phyloP scores from a whole-genome alignment of 257 asterid genomes.

The Ligustrum vulgare region DNA sequence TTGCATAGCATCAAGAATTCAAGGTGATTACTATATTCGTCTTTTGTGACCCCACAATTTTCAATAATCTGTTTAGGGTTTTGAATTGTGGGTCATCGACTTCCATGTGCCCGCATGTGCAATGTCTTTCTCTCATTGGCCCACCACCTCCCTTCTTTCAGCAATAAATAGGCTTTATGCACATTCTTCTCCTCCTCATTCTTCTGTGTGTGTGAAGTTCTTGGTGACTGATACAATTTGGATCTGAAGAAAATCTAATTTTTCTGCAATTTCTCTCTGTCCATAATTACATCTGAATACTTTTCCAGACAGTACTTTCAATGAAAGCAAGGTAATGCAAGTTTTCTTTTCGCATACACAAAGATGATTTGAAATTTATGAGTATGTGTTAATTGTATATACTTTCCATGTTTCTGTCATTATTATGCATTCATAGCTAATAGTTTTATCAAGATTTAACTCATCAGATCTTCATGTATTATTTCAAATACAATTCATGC shows the following conservation, averaged over 20 bases:
- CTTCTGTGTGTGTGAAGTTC: constrained; percentile 15
- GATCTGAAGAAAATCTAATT: constrained; percentile 24
- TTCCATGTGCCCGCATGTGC: constrained; percentile 96
- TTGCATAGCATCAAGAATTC: constrained; percentile 34
- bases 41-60: constrained; percentile 13
- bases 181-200: constrained; percentile 40
- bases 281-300: neutral
- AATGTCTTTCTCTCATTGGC: constrained; percentile 62
- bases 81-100: constrained; percentile 57
- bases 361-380: neutral
- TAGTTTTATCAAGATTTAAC: neutral
- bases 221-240: constrained; percentile 18
- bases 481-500: neutral
- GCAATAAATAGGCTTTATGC: constrained; percentile 62
- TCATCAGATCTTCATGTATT: neutral
- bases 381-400: neutral
- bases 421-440: neutral
- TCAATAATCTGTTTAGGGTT: constrained; percentile 40
- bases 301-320: constrained; percentile 10
- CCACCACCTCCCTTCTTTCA: constrained; percentile 66
- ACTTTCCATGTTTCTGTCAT: neutral
- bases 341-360: no score
- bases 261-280: constrained; percentile 8
- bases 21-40: neutral
- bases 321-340: constrained; percentile 35